Percentiles rank a stretch among this genome's conserved stretches.
phyloP scores from a whole-genome alignment of 2,329 filamentous ascomycete genomes.

The Xylaria sp. region DNA sequence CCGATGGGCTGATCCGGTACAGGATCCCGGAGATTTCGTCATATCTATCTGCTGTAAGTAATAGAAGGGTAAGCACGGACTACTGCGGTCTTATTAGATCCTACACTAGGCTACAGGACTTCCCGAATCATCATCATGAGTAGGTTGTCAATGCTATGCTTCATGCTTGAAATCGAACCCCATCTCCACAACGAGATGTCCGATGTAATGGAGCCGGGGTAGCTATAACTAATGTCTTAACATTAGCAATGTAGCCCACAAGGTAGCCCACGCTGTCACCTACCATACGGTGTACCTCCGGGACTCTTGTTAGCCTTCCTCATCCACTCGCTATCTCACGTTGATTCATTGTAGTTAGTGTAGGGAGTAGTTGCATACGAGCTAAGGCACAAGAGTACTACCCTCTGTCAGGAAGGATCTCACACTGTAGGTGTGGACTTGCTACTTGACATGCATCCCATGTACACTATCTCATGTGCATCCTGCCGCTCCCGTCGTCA shows the following conservation, averaged over 20 bases:
- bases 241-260: conserved; percentile 5
- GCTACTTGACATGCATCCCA: conserved; percentile 34
- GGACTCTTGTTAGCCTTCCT: conserved; percentile 30
- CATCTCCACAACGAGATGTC: conserved; percentile 24
- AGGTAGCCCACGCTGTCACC: conserved; percentile 17
- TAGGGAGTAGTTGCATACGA: conserved; percentile 31
- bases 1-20: conserved; percentile 45
- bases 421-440: conserved; percentile 36
- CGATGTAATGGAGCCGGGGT: conserved; percentile 25
- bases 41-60: conserved; percentile 31
- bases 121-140: background rate
- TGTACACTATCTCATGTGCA: conserved; percentile 30
- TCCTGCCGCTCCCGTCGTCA: conserved; percentile 30
- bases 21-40: conserved; percentile 46
- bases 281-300: conserved; percentile 8
- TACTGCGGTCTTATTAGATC: conserved; percentile 16
- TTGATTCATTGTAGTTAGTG: conserved; percentile 29
- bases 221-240: conserved; percentile 15
- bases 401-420: conserved; percentile 34
- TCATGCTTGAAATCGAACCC: conserved; percentile 16
- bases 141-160: conserved; percentile 1
- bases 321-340: conserved; percentile 32
- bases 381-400: conserved; percentile 30
- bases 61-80: conserved; percentile 34
- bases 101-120: conserved; percentile 1